Evolutionary conservation across 306 rosid species (phyloP), one percentile per base, ranked within the genome.

Genomic region (Arachis hypogaea): DNA sequence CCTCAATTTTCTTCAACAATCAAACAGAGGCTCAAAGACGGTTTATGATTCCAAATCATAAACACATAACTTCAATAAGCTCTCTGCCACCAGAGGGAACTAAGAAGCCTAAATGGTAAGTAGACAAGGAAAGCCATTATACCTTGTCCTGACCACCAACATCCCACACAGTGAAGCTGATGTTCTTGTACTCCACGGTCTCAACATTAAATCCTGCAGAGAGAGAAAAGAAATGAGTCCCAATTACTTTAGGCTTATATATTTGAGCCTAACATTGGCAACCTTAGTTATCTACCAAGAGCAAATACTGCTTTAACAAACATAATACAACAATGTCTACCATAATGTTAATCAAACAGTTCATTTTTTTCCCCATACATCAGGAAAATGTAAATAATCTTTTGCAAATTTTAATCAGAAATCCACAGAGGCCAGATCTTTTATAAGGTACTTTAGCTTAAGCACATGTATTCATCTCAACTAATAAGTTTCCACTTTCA

Each of bases 61-160:
- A 22, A 16, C 16, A 11, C 29, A 63, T 69, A 57, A 68, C 50
- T 75, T 74, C 69, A 46, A 64, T 64, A 68, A 45, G 69, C 43
- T 59, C 59, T 77, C 8, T 30, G 41, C 30, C 57, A 58, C 58
- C 18, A 67, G 40, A 36, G 2, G 68, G 71, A 73, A 77, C 49
- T 73, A 59, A 68, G 60, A 55, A 61, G 57, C 49, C 58, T 9
- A 80, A 18, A 64, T 7, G 41, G 4, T 9, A 80, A 18, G 60
- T 7, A 45, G 4, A 73, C 16, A 46, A 29, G 5, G 50, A 56
- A 64, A 40, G 54, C 61, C n/a, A 12, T 9, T 55, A 62, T 86
- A 93, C 98, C 89, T 93, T 91, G 92, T 93, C 98, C 73, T 93
- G 97, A 81, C 98, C 98, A 14, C 98, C 98, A 9, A 93, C 98